Percentiles rank a stretch among this genome's conserved stretches.
Evolutionary conservation across 306 rosid species (phyloP).

Genomic region (Inga leiocalycina): DNA sequence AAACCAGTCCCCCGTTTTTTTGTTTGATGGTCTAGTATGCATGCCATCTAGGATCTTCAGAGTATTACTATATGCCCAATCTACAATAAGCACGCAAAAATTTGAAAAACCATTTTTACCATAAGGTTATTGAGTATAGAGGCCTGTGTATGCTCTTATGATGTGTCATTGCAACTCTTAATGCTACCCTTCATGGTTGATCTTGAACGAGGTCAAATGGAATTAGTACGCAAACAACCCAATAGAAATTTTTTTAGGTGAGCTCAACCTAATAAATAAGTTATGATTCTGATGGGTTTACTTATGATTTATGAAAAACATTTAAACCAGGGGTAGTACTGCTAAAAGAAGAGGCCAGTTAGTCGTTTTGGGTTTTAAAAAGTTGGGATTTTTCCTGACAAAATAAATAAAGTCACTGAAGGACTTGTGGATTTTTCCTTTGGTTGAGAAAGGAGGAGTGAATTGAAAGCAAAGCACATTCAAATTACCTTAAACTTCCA

Average conservation of each 20-base stretch:
- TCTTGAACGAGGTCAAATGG: background rate
- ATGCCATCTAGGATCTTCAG: constrained; percentile 15
- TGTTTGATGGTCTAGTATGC: constrained; percentile 5
- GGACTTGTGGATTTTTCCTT: background rate
- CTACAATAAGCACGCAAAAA: constrained; percentile 7
- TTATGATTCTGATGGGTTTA: background rate
- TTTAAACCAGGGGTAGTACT: background rate
- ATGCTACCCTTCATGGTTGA: constrained; percentile 15
- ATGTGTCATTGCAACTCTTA: background rate
- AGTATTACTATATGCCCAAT: constrained; percentile 7
- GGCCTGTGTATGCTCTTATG: background rate
- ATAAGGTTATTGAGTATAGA: background rate
- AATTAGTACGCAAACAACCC: background rate
- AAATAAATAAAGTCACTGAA: background rate
- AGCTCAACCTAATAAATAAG: background rate
- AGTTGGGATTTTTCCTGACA: background rate
- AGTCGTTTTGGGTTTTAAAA: background rate
- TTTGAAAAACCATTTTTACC: background rate
- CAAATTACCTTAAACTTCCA: too few species aligned
- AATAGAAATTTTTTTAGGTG: constrained; percentile 4
- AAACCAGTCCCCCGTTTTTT: constrained; percentile 49
- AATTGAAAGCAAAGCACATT: too few species aligned
- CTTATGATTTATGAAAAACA: constrained; percentile 4
- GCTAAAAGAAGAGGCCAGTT: background rate
- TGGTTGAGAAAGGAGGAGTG: background rate